Conservation (phyloP, 176 grass and related monocot species). For the Bothriochloa decipiens region DNA sequence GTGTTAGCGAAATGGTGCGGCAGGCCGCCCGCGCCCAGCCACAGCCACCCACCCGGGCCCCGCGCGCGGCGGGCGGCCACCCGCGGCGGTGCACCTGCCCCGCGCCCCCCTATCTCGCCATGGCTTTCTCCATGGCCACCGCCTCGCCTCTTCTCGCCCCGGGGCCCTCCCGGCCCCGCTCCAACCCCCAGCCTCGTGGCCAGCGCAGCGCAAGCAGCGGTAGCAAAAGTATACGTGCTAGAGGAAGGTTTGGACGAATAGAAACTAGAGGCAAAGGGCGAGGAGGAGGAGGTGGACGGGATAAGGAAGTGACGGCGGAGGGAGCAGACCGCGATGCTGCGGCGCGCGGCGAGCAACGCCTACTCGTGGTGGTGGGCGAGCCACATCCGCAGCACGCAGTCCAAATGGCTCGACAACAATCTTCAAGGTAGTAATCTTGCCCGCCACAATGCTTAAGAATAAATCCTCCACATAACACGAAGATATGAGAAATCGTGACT, state of each 20-base stretch:
- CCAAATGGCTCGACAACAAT: conserved; percentile 64
- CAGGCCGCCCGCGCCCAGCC: not conserved
- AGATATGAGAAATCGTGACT: not conserved
- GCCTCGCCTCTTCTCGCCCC: not conserved
- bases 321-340: conserved; percentile 45
- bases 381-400: conserved; percentile 61
- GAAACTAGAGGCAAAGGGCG: not conserved
- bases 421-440: conserved; percentile 48
- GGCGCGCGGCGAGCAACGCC: conserved; percentile 67
- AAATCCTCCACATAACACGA: not conserved
- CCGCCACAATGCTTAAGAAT: not conserved
- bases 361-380: conserved; percentile 79
- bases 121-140: conserved; percentile 18
- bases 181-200: not conserved
- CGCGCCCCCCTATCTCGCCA: conserved; percentile 16
- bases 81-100: not conserved
- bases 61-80: conserved; percentile 18
- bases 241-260: conserved; percentile 2
- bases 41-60: not conserved
- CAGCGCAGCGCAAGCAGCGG: not conserved
- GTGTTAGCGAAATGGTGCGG: too few relatives aligned
- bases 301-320: not conserved
- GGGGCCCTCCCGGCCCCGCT: not conserved
- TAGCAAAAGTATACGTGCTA: not conserved
- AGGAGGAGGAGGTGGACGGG: not conserved